Percentiles rank a stretch among this genome's conserved stretches.
Conservation (phyloP, 2,329 filamentous ascomycete genomes). For the Colletotrichum sp. region DNA sequence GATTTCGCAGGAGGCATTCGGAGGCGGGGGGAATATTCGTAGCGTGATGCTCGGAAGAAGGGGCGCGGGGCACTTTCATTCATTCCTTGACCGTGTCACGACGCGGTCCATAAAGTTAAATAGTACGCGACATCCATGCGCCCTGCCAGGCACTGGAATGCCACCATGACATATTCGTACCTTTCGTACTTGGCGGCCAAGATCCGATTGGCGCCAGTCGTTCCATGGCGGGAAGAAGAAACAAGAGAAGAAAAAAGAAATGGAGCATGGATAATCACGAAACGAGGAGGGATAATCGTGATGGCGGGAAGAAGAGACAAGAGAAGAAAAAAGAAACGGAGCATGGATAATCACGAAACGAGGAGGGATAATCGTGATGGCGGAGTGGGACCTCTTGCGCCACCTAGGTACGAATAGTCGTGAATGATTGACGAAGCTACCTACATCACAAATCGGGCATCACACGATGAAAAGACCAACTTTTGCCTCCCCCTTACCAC, state of each 20-base stretch:
- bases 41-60: not conserved
- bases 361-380: not conserved
- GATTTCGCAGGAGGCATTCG: not conserved
- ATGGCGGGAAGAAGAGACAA: too few species aligned
- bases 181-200: too few species aligned
- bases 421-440: not conserved
- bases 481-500: not conserved
- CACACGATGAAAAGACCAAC: not conserved
- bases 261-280: not conserved
- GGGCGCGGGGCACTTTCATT: not conserved
- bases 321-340: not conserved
- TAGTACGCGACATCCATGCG: not conserved
- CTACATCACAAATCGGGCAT: not conserved
- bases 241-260: not conserved
- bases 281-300: not conserved
- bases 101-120: not conserved
- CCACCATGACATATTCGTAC: not conserved
- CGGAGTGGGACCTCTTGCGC: not conserved
- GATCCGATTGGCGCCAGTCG: too few species aligned
- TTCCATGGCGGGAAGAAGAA: too few species aligned
- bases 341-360: not conserved
- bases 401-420: not conserved
- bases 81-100: not conserved
- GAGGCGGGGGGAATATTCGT: not conserved
- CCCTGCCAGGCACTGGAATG: not conserved